Percentiles rank a stretch among this genome's conserved stretches.
phyloP scores from a whole-genome alignment of 805 yeast genomes.

The Candida chauliodis region DNA sequence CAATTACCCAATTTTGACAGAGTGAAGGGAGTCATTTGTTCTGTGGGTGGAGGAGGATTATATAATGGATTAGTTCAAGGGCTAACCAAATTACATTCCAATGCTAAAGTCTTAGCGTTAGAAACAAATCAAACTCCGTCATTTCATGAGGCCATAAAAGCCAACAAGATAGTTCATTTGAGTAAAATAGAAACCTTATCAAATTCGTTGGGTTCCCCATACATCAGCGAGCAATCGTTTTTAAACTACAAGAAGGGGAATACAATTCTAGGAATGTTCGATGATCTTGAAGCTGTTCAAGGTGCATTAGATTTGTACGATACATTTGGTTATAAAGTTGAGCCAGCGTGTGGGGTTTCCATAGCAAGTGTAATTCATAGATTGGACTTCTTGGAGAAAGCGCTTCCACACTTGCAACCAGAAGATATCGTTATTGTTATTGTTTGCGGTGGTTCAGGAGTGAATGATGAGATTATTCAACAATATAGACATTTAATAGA shows the following conservation, averaged over 20 bases:
- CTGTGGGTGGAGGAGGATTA: constrained; percentile 36
- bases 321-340: constrained; percentile 18
- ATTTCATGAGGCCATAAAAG: constrained; percentile 18
- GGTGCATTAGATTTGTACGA: constrained; percentile 23
- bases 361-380: constrained; percentile 14
- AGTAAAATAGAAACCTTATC: constrained; percentile 21
- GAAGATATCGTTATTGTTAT: constrained; percentile 26
- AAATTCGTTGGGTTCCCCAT: constrained; percentile 28
- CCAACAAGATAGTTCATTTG: constrained; percentile 17
- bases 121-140: constrained; percentile 26
- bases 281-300: constrained; percentile 23
- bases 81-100: constrained; percentile 10
- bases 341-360: constrained; percentile 35
- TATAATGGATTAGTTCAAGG: constrained; percentile 28
- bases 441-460: constrained; percentile 28
- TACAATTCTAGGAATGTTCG: constrained; percentile 16
- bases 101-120: constrained; percentile 18
- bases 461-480: constrained; percentile 8
- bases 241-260: constrained; percentile 15
- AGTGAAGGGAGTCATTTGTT: constrained; percentile 26
- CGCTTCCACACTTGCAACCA: constrained; percentile 12
- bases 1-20: constrained; percentile 17
- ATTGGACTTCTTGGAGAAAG: constrained; percentile 12
- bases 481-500: constrained; percentile 9
- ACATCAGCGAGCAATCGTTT: constrained; percentile 18